Evolutionary conservation across 331 rosid genomes (phyloP).

Genomic region (Pyrus hybrid): DNA sequence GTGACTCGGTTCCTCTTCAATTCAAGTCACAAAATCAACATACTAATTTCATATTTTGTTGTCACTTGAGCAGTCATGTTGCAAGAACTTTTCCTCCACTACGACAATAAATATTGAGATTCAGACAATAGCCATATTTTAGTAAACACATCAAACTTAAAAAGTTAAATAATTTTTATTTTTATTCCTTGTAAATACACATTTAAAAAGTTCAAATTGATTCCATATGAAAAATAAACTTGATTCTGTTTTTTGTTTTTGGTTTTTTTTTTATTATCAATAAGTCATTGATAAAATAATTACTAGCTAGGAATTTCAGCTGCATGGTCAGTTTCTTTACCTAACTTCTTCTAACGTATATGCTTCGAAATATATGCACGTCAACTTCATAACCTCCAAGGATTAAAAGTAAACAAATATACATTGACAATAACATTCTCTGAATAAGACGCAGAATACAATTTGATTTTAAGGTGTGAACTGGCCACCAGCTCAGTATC

Average conservation of each 20-base stretch:
- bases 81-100: background rate
- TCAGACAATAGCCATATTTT: no score
- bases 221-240: background rate
- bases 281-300: background rate
- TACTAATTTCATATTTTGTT: background rate
- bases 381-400: background rate
- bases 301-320: background rate
- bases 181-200: no score
- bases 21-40: background rate
- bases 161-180: no score
- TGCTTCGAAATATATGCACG: background rate
- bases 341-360: no score
- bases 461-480: background rate
- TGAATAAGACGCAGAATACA: background rate
- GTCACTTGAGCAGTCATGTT: background rate
- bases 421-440: background rate
- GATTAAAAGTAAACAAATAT: no score
- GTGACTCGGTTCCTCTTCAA: background rate
- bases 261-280: no score
- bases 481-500: background rate
- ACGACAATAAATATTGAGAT: no score
- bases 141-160: no score
- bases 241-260: background rate
- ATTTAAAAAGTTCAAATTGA: background rate
- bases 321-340: background rate